Conservation (phyloP, 2,329 filamentous ascomycete species). For the Ceratocystis papillata region DNA sequence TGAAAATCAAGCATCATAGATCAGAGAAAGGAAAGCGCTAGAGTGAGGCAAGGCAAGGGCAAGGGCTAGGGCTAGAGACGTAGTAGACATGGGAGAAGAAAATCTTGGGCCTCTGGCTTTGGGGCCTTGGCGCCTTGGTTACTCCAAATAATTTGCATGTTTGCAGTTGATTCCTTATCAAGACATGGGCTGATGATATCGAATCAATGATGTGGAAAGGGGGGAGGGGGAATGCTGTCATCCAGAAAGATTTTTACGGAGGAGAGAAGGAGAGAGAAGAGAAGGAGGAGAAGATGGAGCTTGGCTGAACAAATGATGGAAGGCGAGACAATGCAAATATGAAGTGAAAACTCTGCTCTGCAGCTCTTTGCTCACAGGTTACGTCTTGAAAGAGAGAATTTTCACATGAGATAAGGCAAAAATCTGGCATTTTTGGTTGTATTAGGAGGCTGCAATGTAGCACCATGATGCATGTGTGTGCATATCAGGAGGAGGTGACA, state of each 20-base stretch:
- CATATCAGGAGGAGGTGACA: neutral
- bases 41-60: neutral
- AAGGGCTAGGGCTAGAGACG: neutral
- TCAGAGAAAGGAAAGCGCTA: neutral
- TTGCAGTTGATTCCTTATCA: neutral
- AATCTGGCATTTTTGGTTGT: neutral
- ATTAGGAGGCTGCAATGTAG: neutral
- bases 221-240: neutral
- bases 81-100: neutral
- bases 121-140: neutral
- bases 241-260: neutral
- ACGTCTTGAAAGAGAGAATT: neutral
- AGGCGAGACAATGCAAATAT: neutral
- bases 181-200: neutral
- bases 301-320: neutral
- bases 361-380: neutral
- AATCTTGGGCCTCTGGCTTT: neutral
- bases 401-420: conserved; percentile 10
- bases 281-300: neutral
- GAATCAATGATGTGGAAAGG: neutral
- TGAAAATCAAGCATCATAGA: neutral
- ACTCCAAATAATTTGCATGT: neutral
- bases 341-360: conserved; percentile 10
- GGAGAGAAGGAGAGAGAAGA: neutral
- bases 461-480: neutral